Evolutionary conservation across 352 stramenopile species (phyloP).

Genomic region (Phytophthora sansomeana): DNA sequence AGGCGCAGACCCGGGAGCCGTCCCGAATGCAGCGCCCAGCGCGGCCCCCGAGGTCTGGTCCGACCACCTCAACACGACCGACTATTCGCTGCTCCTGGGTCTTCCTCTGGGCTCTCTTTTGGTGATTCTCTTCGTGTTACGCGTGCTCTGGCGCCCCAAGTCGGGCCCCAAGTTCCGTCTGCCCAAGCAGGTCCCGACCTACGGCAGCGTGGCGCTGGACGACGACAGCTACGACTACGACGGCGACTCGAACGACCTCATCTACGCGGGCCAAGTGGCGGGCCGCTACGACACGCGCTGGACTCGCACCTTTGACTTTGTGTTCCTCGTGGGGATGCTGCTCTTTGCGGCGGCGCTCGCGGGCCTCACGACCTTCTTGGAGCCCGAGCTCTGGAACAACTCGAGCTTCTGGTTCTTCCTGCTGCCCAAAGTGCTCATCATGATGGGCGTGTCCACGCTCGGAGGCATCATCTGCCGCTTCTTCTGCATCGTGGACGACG

Average conservation of each 20-base stretch:
- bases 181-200: conserved; percentile 82
- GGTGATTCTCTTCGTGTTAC: conserved; percentile 64
- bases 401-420: conserved; percentile 84
- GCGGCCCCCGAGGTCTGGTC: conserved; percentile 56
- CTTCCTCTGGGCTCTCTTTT: conserved; percentile 71
- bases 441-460: conserved; percentile 83
- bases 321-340: conserved; percentile 76
- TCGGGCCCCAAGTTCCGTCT: conserved; percentile 80
- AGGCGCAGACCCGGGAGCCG: conserved; percentile 3
- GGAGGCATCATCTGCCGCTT: conserved; percentile 83
- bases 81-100: conserved; percentile 75
- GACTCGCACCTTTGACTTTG: conserved; percentile 87
- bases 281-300: conserved; percentile 86
- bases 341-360: conserved; percentile 56
- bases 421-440: conserved; percentile 79
- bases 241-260: conserved; percentile 82
- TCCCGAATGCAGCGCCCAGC: not conserved
- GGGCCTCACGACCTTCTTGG: conserved; percentile 60
- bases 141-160: conserved; percentile 79
- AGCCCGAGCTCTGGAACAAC: conserved; percentile 71
- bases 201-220: conserved; percentile 73
- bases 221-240: conserved; percentile 80
- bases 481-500: conserved; percentile 85
- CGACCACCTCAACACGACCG: conserved; percentile 55
- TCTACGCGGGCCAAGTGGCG: conserved; percentile 82